These are phyloP conservation scores for Bruguiera hainesii DNA, from an alignment of 441 rosid genomes.

Conservation along the genomic window DNA sequence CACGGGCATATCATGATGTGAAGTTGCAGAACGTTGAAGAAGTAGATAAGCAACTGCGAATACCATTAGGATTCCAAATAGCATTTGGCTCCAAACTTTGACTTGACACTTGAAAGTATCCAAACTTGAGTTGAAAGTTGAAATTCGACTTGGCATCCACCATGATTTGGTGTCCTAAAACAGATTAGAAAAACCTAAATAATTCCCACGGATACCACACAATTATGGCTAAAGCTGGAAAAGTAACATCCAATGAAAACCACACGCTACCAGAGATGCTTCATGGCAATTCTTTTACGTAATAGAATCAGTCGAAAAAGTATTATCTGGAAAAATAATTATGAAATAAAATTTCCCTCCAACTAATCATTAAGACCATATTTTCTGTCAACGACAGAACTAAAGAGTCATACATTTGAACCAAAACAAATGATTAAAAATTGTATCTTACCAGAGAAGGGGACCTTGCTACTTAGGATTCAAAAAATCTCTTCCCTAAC, in stretches of 20 bases:
- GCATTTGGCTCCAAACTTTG: constrained; percentile 52
- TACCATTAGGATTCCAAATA: constrained; percentile 67
- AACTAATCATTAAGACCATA: background rate
- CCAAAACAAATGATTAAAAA: too few relatives aligned
- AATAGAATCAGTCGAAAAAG: too few relatives aligned
- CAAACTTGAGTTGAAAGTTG: constrained; percentile 52
- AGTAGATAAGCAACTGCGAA: constrained; percentile 48
- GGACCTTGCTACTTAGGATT: too few relatives aligned
- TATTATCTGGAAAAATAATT: too few relatives aligned
- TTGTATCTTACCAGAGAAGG: too few relatives aligned
- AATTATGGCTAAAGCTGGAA: background rate
- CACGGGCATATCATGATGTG: constrained; percentile 67
- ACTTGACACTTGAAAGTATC: constrained; percentile 51
- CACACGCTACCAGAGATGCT: background rate
- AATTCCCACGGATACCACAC: background rate
- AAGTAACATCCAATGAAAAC: background rate
- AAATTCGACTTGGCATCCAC: constrained; percentile 61
- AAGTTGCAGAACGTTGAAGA: constrained; percentile 52
- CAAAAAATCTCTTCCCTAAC: too few relatives aligned
- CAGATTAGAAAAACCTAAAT: background rate
- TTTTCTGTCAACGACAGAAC: background rate
- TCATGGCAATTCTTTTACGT: background rate
- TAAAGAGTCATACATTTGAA: background rate
- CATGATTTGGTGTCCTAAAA: constrained; percentile 53
- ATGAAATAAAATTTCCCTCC: too few relatives aligned